A percentile compares a stretch with the other conserved stretches of the same genome.
Conservation (phyloP, 805 yeast genomes). For the Pachysolen tannophilus region DNA sequence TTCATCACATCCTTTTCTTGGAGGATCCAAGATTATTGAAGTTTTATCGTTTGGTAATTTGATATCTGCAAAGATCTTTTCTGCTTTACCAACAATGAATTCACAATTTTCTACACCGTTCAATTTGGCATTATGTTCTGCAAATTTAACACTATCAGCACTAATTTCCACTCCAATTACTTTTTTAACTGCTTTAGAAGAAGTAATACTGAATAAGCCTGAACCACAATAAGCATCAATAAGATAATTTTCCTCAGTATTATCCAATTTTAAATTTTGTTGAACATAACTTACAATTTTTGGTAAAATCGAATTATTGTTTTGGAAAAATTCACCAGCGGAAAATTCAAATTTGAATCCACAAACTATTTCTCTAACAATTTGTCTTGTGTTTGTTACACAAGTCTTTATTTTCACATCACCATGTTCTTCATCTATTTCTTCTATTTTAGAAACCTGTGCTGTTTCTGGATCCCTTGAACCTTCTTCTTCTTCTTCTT, state of each 20-base stretch:
- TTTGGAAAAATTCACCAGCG: slow-evolving; percentile 96
- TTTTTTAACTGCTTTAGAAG: slow-evolving; percentile 70
- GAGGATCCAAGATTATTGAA: slow-evolving; percentile 91
- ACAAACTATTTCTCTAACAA: slow-evolving; percentile 68
- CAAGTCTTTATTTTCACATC: slow-evolving; percentile 49
- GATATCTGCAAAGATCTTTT: slow-evolving; percentile 72
- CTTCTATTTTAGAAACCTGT: slow-evolving; percentile 29
- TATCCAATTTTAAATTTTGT: slow-evolving; percentile 47
- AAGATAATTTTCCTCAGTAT: slow-evolving; percentile 42
- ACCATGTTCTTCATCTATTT: slow-evolving; percentile 22
- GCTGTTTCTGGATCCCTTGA: slow-evolving; percentile 32
- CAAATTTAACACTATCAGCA: slow-evolving; percentile 85
- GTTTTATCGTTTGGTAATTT: slow-evolving; percentile 72
- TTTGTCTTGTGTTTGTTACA: slow-evolving; percentile 69
- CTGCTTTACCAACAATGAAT: slow-evolving; percentile 90
- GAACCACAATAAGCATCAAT: slow-evolving; percentile 97
- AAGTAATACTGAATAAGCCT: slow-evolving; percentile 85
- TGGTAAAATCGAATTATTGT: slow-evolving; percentile 87
- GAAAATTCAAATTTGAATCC: slow-evolving; percentile 79
- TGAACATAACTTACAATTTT: slow-evolving; percentile 75
- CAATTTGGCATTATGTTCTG: slow-evolving; percentile 67
- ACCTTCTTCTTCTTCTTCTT: slow-evolving; percentile 30
- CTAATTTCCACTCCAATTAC: slow-evolving; percentile 93
- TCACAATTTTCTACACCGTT: slow-evolving; percentile 73
- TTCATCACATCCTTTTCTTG: slow-evolving; percentile 94